Conservation (phyloP, 2,329 filamentous ascomycete genomes). For the Dendryphion nanum region DNA sequence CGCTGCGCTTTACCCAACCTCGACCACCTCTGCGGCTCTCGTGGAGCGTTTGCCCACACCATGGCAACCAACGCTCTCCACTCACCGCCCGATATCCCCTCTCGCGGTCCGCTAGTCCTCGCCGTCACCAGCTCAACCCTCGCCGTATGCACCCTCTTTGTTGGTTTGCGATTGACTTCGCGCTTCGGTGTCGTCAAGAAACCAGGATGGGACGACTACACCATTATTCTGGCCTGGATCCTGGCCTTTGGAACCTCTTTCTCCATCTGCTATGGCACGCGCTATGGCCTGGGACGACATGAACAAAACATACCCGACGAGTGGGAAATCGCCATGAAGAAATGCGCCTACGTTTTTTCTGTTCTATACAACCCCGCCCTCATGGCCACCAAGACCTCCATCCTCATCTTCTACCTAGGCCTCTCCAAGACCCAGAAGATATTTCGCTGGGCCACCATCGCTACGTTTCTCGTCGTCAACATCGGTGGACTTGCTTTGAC, state of each 20-base stretch:
- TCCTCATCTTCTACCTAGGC: conserved; percentile 84
- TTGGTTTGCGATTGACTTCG: conserved; percentile 70
- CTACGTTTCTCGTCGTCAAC: conserved; percentile 75
- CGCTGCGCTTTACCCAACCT: not conserved
- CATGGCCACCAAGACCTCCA: conserved; percentile 91
- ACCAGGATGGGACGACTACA: conserved; percentile 74
- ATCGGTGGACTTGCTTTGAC: conserved; percentile 75
- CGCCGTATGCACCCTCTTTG: conserved; percentile 69
- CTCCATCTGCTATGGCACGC: conserved; percentile 63
- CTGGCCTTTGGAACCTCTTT: conserved; percentile 67
- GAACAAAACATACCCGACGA: conserved; percentile 57
- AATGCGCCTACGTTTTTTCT: conserved; percentile 59
- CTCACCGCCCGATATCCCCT: conserved; percentile 14
- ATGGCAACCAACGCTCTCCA: conserved; percentile 20
- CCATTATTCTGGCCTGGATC: conserved; percentile 77
- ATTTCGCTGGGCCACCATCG: conserved; percentile 79
- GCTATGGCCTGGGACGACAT: conserved; percentile 66
- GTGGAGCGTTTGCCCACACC: conserved; percentile 7
- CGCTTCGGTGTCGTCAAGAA: conserved; percentile 70
- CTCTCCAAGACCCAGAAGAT: conserved; percentile 76
- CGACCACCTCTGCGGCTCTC: not conserved
- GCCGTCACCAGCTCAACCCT: conserved; percentile 70
- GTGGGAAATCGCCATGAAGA: conserved; percentile 56
- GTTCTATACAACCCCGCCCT: conserved; percentile 78
- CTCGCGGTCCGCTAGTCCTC: conserved; percentile 53